These are phyloP conservation scores for Kodamaea restingae DNA, from an alignment of 805 yeast species.

Conservation along the genomic window DNA sequence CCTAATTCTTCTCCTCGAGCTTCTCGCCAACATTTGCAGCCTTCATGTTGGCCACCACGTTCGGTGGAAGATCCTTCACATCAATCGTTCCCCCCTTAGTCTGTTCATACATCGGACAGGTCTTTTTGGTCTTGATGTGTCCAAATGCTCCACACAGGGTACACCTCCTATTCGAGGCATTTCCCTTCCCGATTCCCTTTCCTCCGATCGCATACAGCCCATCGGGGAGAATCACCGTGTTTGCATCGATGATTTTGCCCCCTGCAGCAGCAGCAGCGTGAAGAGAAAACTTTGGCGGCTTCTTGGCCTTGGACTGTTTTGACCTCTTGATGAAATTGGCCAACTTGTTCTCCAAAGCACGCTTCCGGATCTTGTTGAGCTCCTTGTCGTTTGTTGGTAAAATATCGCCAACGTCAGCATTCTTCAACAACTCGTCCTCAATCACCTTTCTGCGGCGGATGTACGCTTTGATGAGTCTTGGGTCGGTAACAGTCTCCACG, in stretches of 20 bases:
- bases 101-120: constrained; percentile 74
- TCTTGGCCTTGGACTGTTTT: constrained; percentile 32
- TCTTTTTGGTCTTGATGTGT: constrained; percentile 85
- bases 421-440: constrained; percentile 50
- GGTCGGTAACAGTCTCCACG: constrained; percentile 75
- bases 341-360: constrained; percentile 74
- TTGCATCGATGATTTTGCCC: constrained; percentile 40
- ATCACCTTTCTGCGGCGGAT: constrained; percentile 64
- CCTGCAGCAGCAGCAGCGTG: constrained; percentile 43
- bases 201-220: constrained; percentile 49
- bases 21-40: too few species aligned
- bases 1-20: too few species aligned
- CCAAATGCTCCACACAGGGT: constrained; percentile 95
- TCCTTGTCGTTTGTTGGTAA: constrained; percentile 81
- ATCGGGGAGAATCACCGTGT: constrained; percentile 41
- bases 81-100: constrained; percentile 25
- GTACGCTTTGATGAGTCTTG: constrained; percentile 82
- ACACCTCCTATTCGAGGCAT: constrained; percentile 75
- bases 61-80: constrained; percentile 2
- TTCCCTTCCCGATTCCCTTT: constrained; percentile 71
- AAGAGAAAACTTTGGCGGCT: constrained; percentile 29
- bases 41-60: background rate
- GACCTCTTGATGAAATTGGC: constrained; percentile 74
- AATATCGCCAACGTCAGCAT: constrained; percentile 67
- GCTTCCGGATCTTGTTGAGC: constrained; percentile 70